A percentile compares a stretch with the other conserved stretches of the same genome.
phyloP scores from a whole-genome alignment of 2,329 filamentous ascomycete species.

The Cercospora sesami region DNA sequence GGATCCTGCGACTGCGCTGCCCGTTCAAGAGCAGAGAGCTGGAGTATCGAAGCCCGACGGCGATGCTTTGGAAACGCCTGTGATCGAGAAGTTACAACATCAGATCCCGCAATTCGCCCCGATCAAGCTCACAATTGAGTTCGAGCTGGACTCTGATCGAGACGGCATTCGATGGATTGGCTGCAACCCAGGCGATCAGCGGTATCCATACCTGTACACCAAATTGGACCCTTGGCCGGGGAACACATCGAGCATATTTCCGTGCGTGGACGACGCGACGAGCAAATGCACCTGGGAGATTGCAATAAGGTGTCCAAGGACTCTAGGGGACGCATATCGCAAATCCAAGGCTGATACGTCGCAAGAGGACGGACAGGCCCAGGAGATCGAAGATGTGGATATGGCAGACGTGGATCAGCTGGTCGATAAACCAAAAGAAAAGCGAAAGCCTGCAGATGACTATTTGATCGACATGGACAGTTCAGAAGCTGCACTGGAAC shows the following conservation, averaged over 20 bases:
- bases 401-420: conserved; percentile 43
- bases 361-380: conserved; percentile 44
- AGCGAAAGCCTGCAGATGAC: conserved; percentile 38
- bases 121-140: conserved; percentile 71
- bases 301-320: conserved; percentile 80
- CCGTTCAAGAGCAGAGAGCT: conserved; percentile 48
- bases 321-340: conserved; percentile 71
- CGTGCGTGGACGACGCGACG: conserved; percentile 83
- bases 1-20: conserved; percentile 32
- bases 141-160: conserved; percentile 69
- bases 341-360: conserved; percentile 36
- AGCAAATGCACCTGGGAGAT: conserved; percentile 85
- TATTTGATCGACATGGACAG: conserved; percentile 55
- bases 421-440: conserved; percentile 18
- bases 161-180: conserved; percentile 94
- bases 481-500: conserved; percentile 83
- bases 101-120: conserved; percentile 54
- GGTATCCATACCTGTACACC: conserved; percentile 91
- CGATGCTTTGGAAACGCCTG: conserved; percentile 36
- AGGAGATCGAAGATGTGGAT: conserved; percentile 34
- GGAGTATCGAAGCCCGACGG: conserved; percentile 36
- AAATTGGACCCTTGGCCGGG: conserved; percentile 77
- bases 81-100: conserved; percentile 32
- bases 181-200: conserved; percentile 71
- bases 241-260: conserved; percentile 82